A percentile compares a stretch with the other conserved stretches of the same genome.
Conservation (phyloP, 169 alveolate species). For the Amoebophrya sp. region DNA sequence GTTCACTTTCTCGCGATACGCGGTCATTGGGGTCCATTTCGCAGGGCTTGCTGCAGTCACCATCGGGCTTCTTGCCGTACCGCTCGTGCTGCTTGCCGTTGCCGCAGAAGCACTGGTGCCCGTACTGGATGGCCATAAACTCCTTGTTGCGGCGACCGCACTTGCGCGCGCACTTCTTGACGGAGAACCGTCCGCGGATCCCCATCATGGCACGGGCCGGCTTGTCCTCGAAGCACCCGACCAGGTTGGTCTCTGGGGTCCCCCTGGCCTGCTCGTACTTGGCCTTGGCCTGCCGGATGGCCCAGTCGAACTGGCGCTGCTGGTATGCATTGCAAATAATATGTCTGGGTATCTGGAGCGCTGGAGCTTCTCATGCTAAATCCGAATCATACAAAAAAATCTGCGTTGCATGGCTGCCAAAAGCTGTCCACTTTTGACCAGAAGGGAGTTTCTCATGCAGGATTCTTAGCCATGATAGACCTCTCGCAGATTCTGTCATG, state of each 20-base stretch:
- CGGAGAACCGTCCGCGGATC: slow-evolving; percentile 7
- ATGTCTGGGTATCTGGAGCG: too few species aligned
- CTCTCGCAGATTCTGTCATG: too few species aligned
- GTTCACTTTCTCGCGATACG: too few species aligned
- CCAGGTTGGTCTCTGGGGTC: neutral
- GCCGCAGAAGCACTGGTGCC: neutral
- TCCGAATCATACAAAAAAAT: too few species aligned
- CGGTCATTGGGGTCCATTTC: too few species aligned
- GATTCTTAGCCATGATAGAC: too few species aligned
- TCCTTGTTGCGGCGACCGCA: neutral
- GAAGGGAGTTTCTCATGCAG: too few species aligned
- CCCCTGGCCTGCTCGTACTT: neutral
- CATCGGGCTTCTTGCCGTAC: neutral
- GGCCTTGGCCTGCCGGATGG: neutral
- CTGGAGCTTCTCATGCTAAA: too few species aligned
- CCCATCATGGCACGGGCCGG: neutral
- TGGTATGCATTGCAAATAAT: too few species aligned
- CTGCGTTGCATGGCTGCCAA: too few species aligned
- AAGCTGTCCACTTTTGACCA: too few species aligned
- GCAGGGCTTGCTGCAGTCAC: neutral
- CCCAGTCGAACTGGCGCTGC: slow-evolving; percentile 7
- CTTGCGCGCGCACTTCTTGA: neutral
- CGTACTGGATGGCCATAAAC: neutral
- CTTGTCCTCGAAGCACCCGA: slow-evolving; percentile 10
- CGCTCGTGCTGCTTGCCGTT: neutral